These are phyloP conservation scores for Microdochium nivale DNA, from an alignment of 2,329 filamentous ascomycete species.

Conservation along the genomic window DNA sequence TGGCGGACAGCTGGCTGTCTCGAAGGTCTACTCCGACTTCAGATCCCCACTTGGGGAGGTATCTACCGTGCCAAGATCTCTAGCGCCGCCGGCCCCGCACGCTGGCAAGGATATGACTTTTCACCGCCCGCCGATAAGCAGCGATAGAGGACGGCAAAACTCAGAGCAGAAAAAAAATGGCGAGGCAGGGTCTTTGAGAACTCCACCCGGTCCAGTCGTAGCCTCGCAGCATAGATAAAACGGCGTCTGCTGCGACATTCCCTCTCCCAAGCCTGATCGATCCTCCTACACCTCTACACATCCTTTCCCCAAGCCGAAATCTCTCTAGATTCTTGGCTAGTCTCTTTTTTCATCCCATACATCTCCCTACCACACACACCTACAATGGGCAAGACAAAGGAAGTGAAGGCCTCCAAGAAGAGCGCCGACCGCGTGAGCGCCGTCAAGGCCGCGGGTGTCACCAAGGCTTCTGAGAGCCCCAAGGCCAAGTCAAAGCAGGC, in stretches of 20 bases:
- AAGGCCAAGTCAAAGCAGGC: slow-evolving; percentile 60
- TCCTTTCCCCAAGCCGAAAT: neutral
- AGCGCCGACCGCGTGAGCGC: slow-evolving; percentile 37
- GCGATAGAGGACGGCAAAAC: neutral
- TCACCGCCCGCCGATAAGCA: neutral
- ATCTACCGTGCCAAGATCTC: neutral
- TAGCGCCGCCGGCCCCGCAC: neutral
- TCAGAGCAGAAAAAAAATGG: neutral
- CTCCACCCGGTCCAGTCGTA: neutral
- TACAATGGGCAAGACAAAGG: slow-evolving; percentile 59
- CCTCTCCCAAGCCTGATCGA: slow-evolving; percentile 1
- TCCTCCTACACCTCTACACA: slow-evolving; percentile 5
- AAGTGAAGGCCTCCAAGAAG: slow-evolving; percentile 47
- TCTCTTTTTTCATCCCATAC: slow-evolving; percentile 7
- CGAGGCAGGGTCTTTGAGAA: neutral
- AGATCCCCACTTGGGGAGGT: too few species aligned
- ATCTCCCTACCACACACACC: slow-evolving; percentile 7
- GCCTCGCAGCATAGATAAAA: neutral
- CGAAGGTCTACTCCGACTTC: too few species aligned
- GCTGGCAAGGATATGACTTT: neutral
- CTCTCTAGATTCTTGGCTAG: neutral
- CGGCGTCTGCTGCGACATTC: neutral
- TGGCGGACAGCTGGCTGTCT: neutral
- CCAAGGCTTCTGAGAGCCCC: slow-evolving; percentile 57
- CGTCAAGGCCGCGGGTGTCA: slow-evolving; percentile 59